Percentiles rank a stretch among this genome's conserved stretches.
Evolutionary conservation across 768 basidiomycete species (phyloP).

Genomic region (Infundibulicybe gibba): DNA sequence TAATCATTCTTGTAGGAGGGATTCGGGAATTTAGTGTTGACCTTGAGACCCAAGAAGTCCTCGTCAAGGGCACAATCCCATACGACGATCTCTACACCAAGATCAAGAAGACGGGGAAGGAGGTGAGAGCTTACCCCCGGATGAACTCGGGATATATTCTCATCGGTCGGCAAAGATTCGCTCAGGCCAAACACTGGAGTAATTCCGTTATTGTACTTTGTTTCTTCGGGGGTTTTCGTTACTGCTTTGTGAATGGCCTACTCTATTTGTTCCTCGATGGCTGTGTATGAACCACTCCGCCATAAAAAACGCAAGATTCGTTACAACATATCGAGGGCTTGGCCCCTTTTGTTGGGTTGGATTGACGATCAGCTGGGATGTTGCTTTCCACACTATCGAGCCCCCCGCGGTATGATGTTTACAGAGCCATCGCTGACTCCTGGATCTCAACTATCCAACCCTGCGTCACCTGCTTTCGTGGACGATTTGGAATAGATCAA

Average conservation of each 20-base stretch:
- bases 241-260: no score
- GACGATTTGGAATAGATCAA: conserved; percentile 50
- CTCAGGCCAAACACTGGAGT: conserved; percentile 46
- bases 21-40: conserved; percentile 55
- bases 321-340: no score
- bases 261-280: no score
- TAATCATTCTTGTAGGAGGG: background rate
- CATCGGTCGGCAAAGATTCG: conserved; percentile 17
- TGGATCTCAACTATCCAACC: conserved; percentile 23
- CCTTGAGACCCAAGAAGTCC: conserved; percentile 69
- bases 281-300: no score
- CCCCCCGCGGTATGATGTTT: background rate
- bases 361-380: no score
- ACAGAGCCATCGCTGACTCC: conserved; percentile 6
- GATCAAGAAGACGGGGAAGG: conserved; percentile 91
- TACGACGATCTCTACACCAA: conserved; percentile 66
- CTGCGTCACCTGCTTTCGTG: conserved; percentile 39
- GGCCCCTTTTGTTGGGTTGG: no score
- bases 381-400: background rate
- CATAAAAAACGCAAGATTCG: conserved; percentile 1
- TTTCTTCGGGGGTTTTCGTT: no score
- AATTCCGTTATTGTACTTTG: conserved; percentile 4
- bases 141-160: background rate
- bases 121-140: conserved; percentile 45
- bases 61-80: conserved; percentile 54